Evolutionary conservation across 2,329 filamentous ascomycete genomes (phyloP), one percentile per base, ranked within the genome.

Genomic region (Fusarium veterinarium): DNA sequence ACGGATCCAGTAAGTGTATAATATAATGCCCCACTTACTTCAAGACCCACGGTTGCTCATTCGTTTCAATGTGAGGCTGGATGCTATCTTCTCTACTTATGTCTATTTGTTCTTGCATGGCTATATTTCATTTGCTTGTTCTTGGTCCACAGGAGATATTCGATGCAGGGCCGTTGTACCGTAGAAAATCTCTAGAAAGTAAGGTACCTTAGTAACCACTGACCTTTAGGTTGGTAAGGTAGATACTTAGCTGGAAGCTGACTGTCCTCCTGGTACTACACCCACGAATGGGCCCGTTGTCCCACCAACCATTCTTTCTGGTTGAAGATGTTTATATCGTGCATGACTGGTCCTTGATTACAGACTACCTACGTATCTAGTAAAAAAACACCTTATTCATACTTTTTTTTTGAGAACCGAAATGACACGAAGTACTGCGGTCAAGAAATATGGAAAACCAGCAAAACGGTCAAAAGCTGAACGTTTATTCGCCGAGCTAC

Each of bases 401-500:
- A 33, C 20, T 41, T 8, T 46, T 25, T 17, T 23, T 13, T 23
- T 33, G 11, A 53, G 82, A n/a, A 51, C 35, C 31, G 17, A 75
- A 31, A 89, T 89, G 87, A 80, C 85, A 40, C 83, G 84, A 63
- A 81, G 82, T 55, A 79, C 81, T 7, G 77, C 82, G 23, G 74
- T 82, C 14, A 84, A 86, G 6, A 86, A 83, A 64, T 90, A 89
- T 80, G 88, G 88, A 64, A 88, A 86, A 67, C 81, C 81, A 48
- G 81, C 82, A 35, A 87, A 82, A 65, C 84, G 84, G 48, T 81
- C 85, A 31, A 86, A 83, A 66, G 81, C 84, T 23, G 83, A 87
- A 45, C 82, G 85, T 28, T 79, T 88, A 48, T 88, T 89, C 70
- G 84, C 84, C 25, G 86, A 88, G 72, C 78, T 89, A 13, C 86